Conservation (phyloP, 306 rosid genomes). For the Potentilla sterilis region DNA sequence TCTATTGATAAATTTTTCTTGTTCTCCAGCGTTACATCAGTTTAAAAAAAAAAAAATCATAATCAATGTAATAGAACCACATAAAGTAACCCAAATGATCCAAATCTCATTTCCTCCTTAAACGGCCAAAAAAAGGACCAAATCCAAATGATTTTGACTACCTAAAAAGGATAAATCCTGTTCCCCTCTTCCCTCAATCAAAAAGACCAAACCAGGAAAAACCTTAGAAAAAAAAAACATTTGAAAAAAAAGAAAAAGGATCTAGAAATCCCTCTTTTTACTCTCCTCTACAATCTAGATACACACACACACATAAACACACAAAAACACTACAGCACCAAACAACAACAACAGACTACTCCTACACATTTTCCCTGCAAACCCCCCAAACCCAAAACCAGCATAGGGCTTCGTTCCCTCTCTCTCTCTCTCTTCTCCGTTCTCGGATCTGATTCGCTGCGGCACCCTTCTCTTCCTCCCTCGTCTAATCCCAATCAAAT, state of each 20-base stretch:
- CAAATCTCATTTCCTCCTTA: background rate
- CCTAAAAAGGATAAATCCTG: background rate
- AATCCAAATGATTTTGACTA: background rate
- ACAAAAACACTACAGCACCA: background rate
- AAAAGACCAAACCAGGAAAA: background rate
- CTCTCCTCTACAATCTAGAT: background rate
- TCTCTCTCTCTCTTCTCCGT: constrained; percentile 20
- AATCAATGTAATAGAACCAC: too few relatives aligned
- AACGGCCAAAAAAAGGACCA: background rate
- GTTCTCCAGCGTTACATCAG: too few relatives aligned
- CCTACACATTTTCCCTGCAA: constrained; percentile 30
- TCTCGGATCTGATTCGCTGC: constrained; percentile 54
- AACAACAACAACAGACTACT: background rate
- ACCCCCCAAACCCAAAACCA: constrained; percentile 42
- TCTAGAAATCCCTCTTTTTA: background rate
- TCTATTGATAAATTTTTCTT: too few relatives aligned
- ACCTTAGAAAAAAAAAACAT: too few relatives aligned
- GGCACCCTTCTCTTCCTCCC: background rate
- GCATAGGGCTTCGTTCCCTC: constrained; percentile 70
- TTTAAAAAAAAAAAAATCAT: too few relatives aligned
- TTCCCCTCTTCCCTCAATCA: background rate
- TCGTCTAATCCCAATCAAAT: constrained; percentile 35
- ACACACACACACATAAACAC: background rate
- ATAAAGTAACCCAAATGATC: too few relatives aligned
- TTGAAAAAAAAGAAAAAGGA: background rate